phyloP scores from a whole-genome alignment of 2,329 filamentous ascomycete genomes.

The Penicillium hesseltinei region DNA sequence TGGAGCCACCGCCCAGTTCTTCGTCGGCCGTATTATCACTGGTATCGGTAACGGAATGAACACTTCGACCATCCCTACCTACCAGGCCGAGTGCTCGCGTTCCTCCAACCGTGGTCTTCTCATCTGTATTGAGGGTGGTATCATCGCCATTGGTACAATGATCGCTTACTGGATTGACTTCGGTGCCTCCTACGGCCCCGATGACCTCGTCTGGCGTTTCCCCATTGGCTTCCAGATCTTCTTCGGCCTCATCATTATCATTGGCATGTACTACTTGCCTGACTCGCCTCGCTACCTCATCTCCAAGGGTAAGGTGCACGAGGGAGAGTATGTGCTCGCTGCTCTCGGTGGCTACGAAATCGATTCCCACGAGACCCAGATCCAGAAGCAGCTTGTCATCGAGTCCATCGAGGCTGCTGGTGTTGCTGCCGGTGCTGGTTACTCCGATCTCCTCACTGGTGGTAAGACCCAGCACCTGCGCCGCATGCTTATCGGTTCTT shows the following conservation, averaged over 20 bases:
- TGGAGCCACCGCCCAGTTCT: slow-evolving; percentile 50
- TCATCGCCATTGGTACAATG: slow-evolving; percentile 51
- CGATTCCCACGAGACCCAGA: slow-evolving; percentile 56
- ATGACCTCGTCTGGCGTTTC: slow-evolving; percentile 50
- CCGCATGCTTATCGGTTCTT: slow-evolving; percentile 42
- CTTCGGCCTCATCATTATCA: slow-evolving; percentile 47
- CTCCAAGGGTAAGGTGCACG: slow-evolving; percentile 46
- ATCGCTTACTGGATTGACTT: slow-evolving; percentile 56
- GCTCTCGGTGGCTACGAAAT: slow-evolving; percentile 49
- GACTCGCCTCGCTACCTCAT: slow-evolving; percentile 50
- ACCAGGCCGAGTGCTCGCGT: slow-evolving; percentile 54
- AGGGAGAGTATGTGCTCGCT: slow-evolving; percentile 51
- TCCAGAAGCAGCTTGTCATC: slow-evolving; percentile 65
- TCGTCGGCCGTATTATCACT: slow-evolving; percentile 53
- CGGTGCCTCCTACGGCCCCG: slow-evolving; percentile 40
- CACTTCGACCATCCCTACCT: slow-evolving; percentile 55
- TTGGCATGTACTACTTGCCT: slow-evolving; percentile 45
- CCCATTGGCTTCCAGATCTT: slow-evolving; percentile 55
- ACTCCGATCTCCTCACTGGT: slow-evolving; percentile 45
- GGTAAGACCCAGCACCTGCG: slow-evolving; percentile 43
- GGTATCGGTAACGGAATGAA: slow-evolving; percentile 58
- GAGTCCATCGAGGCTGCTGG: slow-evolving; percentile 67
- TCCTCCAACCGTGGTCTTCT: slow-evolving; percentile 60
- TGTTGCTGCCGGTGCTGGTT: slow-evolving; percentile 47
- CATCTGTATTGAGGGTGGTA: slow-evolving; percentile 59